Percentiles rank a stretch among this genome's conserved stretches.
Conservation (phyloP, 2,329 filamentous ascomycete species). For the Aureobasidium melanogenum region DNA sequence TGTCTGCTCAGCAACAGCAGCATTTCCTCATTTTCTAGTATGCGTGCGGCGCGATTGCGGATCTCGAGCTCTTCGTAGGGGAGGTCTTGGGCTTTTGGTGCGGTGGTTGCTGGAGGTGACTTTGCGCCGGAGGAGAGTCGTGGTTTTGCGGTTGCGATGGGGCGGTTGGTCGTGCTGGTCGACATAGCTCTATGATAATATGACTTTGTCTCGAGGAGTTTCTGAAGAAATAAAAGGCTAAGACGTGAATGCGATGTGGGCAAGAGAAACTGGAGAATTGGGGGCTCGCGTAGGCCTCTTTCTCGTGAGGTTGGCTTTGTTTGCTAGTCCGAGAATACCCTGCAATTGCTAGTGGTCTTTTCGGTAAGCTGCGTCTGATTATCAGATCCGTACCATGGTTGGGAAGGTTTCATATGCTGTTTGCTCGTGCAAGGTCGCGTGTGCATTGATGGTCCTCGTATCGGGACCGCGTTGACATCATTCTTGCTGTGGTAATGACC, state of each 20-base stretch:
- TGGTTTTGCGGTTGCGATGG: neutral
- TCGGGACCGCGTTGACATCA: neutral
- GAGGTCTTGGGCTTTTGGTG: neutral
- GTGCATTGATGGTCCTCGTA: neutral
- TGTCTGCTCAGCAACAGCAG: neutral
- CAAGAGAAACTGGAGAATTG: too few relatives aligned
- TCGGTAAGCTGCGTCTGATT: neutral
- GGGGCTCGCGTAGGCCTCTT: too few relatives aligned
- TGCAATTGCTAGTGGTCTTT: neutral
- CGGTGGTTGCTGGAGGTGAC: neutral
- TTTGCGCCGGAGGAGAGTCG: neutral
- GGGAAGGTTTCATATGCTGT: neutral
- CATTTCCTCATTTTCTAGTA: neutral
- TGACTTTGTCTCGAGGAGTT: too few relatives aligned
- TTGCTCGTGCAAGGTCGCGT: neutral
- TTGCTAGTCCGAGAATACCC: neutral
- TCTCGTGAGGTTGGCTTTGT: neutral
- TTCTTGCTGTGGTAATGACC: neutral
- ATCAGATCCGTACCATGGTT: neutral
- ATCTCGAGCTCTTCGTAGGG: conserved; percentile 1
- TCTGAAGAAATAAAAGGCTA: too few relatives aligned
- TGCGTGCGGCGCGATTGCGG: neutral
- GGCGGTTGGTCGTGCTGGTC: neutral
- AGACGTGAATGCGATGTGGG: too few relatives aligned
- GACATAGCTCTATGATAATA: neutral